Percentiles rank a stretch among this genome's conserved stretches.
Conservation (phyloP, 768 basidiomycete species). For the Tulasnella sp. region DNA sequence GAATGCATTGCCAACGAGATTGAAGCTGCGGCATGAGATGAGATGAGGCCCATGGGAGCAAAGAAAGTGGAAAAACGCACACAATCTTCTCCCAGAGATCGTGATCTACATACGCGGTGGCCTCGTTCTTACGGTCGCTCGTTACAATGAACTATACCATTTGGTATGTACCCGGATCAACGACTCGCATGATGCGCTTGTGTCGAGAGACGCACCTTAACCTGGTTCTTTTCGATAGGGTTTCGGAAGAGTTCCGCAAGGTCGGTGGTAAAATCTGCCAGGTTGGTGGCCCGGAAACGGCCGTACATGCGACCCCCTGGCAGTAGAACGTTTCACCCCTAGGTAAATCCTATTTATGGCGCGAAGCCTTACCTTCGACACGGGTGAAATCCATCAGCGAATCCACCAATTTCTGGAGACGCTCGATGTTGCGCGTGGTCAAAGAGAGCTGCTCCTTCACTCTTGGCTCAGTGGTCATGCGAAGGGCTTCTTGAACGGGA, state of each 20-base stretch:
- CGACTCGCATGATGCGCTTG: not conserved
- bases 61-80: constrained; percentile 2
- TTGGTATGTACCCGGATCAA: not conserved
- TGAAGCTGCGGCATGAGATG: constrained; percentile 39
- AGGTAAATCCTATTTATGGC: not conserved
- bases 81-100: constrained; percentile 46
- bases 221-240: constrained; percentile 44
- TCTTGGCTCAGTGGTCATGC: constrained; percentile 34
- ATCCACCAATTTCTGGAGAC: constrained; percentile 46
- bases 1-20: constrained; percentile 46
- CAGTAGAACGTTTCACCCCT: not conserved
- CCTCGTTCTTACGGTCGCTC: constrained; percentile 39
- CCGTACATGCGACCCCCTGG: constrained; percentile 39
- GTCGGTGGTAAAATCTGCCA: constrained; percentile 43
- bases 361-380: constrained; percentile 39
- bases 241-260: constrained; percentile 46
- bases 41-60: not conserved
- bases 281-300: constrained; percentile 43
- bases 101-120: constrained; percentile 43
- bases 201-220: constrained; percentile 31
- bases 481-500: constrained; percentile 40
- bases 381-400: constrained; percentile 47
- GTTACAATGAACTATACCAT: constrained; percentile 41
- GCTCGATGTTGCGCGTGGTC: constrained; percentile 43
- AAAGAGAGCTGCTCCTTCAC: constrained; percentile 38